These are phyloP conservation scores for Scortechinia acanthostroma DNA, from an alignment of 2,329 filamentous ascomycete genomes.

Conservation along the genomic window DNA sequence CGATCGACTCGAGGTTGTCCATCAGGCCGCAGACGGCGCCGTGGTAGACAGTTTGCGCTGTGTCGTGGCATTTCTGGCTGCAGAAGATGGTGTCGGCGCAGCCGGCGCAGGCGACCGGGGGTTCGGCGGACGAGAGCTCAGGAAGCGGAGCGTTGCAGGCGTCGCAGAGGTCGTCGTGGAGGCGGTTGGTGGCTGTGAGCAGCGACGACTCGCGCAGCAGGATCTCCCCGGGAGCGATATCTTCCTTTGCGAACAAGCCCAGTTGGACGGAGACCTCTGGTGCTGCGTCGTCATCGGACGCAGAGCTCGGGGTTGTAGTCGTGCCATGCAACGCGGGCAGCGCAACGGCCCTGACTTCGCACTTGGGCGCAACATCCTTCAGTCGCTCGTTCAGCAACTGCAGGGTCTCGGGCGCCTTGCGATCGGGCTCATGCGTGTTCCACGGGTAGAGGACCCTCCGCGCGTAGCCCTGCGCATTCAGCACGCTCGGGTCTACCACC, in stretches of 20 bases:
- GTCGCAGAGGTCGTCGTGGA: conserved; percentile 57
- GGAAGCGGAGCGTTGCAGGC: conserved; percentile 49
- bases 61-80: conserved; percentile 41
- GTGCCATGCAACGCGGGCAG: conserved; percentile 37
- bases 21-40: conserved; percentile 44
- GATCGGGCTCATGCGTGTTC: conserved; percentile 1
- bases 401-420: conserved; percentile 14
- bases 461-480: not conserved
- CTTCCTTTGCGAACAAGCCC: conserved; percentile 54
- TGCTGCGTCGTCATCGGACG: conserved; percentile 6
- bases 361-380: conserved; percentile 40
- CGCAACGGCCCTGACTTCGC: conserved; percentile 46
- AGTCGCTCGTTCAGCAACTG: conserved; percentile 44
- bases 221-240: conserved; percentile 43
- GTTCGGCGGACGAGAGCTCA: conserved; percentile 16
- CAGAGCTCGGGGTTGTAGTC: conserved; percentile 8
- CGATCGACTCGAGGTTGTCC: conserved; percentile 42
- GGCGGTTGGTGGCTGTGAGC: conserved; percentile 51
- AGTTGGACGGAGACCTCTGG: conserved; percentile 35
- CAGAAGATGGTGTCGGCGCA: conserved; percentile 53
- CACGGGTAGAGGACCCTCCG: not conserved
- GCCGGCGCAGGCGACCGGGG: conserved; percentile 36
- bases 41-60: conserved; percentile 48
- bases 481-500: not conserved
- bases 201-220: conserved; percentile 51